Evolutionary conservation across 2,329 filamentous ascomycete species (phyloP), one percentile per base, ranked within the genome.

Genomic region (Ophiocordyceps sinensis): DNA sequence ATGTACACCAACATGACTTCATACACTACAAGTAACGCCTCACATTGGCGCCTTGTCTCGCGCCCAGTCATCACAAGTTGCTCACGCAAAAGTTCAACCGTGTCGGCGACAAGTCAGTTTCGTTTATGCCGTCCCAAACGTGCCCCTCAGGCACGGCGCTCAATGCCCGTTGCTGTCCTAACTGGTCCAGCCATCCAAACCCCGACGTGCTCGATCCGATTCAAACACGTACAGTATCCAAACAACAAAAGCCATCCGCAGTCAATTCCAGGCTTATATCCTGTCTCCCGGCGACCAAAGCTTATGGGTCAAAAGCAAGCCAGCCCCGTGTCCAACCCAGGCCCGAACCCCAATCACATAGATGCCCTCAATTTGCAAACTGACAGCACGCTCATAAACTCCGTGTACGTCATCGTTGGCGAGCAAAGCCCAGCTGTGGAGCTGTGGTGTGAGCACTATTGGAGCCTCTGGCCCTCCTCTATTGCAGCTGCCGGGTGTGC

Each of bases 381-480:
- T 26, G 23, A 26, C 23, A 26, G 23, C 23, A 26, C 23, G 23
- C 23, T 26, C 23, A 26, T 26, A 26, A 4, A 26, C 23, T 26
- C 23, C 23, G 23, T 26, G 23, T 26, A 26, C 23, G 23, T 26
- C 2, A 26, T 26, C 23, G 44, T 53, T 47, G 49, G 53, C 52
- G 32, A 44, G 56, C 45, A 51, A 48, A 49, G 48, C 41, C 45
- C 43, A 54, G 53, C 56, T 43, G 54, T 50, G 54, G 30, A 26
- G 23, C 23, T 26, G 23, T 26, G 23, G 32, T 14, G 14, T 17
- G n/a, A 15, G 15, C 32, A 17, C 9, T 17, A 6, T 14, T 10
- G 12, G 15, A 35, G 32, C 15, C 32, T 17, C 3, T 5, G 9
- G 9, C 32, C 32, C 10, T 17, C 32, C 5, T 35, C 32, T 17